These are phyloP conservation scores for Cladobotryum protrusum DNA, from an alignment of 2,329 filamentous ascomycete genomes.

Conservation along the genomic window DNA sequence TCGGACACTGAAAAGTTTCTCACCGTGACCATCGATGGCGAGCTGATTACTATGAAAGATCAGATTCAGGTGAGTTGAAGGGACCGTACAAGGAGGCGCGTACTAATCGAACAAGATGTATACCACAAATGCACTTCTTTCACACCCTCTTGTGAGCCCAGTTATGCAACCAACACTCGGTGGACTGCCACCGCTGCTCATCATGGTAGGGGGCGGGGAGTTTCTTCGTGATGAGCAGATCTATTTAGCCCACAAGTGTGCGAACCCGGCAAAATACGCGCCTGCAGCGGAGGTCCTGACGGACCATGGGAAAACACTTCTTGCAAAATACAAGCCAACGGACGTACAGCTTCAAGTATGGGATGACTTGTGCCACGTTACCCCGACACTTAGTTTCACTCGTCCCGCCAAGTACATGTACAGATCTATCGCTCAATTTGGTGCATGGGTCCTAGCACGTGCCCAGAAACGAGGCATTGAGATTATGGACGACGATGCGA, in stretches of 20 bases:
- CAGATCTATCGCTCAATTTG: slow-evolving; percentile 84
- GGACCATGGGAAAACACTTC: slow-evolving; percentile 50
- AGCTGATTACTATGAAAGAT: slow-evolving; percentile 69
- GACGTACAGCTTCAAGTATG: slow-evolving; percentile 92
- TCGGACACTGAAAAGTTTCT: slow-evolving; percentile 35
- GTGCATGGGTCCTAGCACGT: slow-evolving; percentile 80
- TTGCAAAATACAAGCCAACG: slow-evolving; percentile 71
- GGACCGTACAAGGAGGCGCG: background rate
- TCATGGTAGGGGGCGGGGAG: slow-evolving; percentile 84
- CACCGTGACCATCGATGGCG: slow-evolving; percentile 64
- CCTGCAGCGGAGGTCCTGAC: slow-evolving; percentile 59
- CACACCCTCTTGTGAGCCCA: slow-evolving; percentile 86
- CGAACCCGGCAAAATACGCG: slow-evolving; percentile 71
- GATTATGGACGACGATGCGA: slow-evolving; percentile 70
- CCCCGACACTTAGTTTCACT: slow-evolving; percentile 90
- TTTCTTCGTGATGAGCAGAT: slow-evolving; percentile 90
- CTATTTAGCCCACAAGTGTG: slow-evolving; percentile 90
- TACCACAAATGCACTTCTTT: slow-evolving; percentile 75
- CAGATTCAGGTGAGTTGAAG: slow-evolving; percentile 68
- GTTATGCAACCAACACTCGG: slow-evolving; percentile 82
- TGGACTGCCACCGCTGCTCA: slow-evolving; percentile 78
- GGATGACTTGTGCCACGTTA: slow-evolving; percentile 91
- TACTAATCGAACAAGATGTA: slow-evolving; percentile 46
- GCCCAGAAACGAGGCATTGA: slow-evolving; percentile 77
- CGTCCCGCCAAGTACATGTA: slow-evolving; percentile 97